Conservation (phyloP, 2,329 filamentous ascomycete genomes). For the Penicillium sp. region DNA sequence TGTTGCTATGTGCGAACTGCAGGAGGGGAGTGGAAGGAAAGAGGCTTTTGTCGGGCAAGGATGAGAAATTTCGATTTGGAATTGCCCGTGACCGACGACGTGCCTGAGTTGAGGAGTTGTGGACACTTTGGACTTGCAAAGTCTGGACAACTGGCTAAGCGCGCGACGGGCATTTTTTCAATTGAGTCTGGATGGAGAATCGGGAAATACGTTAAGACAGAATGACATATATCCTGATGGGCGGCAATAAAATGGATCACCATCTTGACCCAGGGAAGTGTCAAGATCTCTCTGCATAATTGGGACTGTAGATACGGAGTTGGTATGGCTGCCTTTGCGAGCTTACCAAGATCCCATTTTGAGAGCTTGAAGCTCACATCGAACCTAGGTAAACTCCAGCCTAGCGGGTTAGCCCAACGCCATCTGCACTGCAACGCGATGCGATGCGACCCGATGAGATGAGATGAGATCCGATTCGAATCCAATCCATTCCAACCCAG, state of each 20-base stretch:
- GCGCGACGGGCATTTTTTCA: background rate
- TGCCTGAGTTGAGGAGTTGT: background rate
- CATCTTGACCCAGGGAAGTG: background rate
- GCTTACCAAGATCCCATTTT: background rate
- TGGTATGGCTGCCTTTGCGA: background rate
- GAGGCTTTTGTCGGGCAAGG: background rate
- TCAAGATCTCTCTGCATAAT: background rate
- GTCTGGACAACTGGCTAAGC: too few relatives aligned
- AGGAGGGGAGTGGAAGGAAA: background rate
- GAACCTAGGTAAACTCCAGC: background rate
- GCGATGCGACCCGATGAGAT: slow-evolving; percentile 4
- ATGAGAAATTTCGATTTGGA: background rate
- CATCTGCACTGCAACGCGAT: background rate
- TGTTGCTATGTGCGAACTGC: background rate
- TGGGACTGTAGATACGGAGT: background rate
- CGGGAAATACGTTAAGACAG: too few relatives aligned
- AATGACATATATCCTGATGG: too few relatives aligned
- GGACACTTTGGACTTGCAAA: too few relatives aligned
- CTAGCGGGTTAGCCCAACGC: background rate
- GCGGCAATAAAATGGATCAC: background rate
- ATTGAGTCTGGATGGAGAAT: background rate
- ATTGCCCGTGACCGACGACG: background rate
- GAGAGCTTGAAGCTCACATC: background rate
- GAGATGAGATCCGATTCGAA: slow-evolving; percentile 11
- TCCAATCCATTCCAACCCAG: background rate